Conservation (phyloP, 257 asterid species). For the Nicotiana undulata region DNA sequence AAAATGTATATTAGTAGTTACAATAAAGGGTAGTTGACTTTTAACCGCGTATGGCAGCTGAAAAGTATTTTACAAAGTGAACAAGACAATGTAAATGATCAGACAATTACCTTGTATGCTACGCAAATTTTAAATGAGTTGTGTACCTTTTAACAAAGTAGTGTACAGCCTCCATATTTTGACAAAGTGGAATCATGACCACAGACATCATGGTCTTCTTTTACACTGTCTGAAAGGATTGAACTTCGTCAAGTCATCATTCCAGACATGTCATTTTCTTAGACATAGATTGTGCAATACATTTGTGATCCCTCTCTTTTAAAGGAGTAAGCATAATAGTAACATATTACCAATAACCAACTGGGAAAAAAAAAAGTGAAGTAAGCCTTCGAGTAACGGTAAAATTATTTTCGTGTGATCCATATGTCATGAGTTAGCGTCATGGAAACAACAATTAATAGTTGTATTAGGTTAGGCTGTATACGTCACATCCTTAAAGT, state of each 20-base stretch:
- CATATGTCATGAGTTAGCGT: too few species aligned
- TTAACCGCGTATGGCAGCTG: too few species aligned
- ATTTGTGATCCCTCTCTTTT: background rate
- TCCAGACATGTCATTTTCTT: background rate
- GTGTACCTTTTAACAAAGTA: background rate
- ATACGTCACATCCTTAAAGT: fast-evolving
- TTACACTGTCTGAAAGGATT: constrained; percentile 1
- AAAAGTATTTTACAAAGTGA: too few species aligned
- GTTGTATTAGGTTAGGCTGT: too few species aligned
- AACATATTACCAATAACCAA: too few species aligned
- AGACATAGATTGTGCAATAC: background rate
- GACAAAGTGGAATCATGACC: background rate
- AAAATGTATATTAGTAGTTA: too few species aligned
- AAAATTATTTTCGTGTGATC: too few species aligned
- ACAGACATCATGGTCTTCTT: background rate
- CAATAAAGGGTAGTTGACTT: too few species aligned
- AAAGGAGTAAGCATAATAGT: too few species aligned
- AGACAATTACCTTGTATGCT: background rate
- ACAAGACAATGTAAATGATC: background rate
- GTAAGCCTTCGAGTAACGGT: too few species aligned
- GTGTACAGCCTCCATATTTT: background rate
- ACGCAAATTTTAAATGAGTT: background rate
- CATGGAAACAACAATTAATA: too few species aligned
- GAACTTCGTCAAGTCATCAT: background rate
- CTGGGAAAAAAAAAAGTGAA: too few species aligned